Evolutionary conservation across 306 rosid species (phyloP).

Genomic region (Prunus davidiana): DNA sequence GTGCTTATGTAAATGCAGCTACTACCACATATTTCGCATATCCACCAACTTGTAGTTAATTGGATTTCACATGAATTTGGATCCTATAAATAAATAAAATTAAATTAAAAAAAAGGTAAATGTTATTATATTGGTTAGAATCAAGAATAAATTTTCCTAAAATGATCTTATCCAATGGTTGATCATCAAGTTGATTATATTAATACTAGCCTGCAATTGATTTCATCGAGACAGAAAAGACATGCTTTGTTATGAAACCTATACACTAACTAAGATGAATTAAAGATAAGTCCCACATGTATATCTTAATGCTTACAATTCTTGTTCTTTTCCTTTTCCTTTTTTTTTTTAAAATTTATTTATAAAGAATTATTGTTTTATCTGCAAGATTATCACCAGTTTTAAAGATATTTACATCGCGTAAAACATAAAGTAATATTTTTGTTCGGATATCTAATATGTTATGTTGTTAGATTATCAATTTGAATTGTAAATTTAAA

Average conservation of each 20-base stretch:
- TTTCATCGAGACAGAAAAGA: not conserved
- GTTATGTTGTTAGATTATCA: not conserved
- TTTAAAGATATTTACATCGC: not conserved
- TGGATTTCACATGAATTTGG: not conserved
- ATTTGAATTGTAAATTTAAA: not conserved
- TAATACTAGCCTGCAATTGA: conserved; percentile 11
- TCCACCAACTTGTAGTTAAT: not conserved
- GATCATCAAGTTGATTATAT: not conserved
- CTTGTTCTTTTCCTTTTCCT: not conserved
- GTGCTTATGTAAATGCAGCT: not conserved
- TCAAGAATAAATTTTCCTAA: not conserved
- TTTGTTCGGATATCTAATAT: not conserved
- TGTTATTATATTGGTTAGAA: not conserved
- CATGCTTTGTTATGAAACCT: conserved; percentile 3
- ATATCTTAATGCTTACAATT: conserved; percentile 3
- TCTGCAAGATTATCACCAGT: not conserved
- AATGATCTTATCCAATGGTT: not conserved
- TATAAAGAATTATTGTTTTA: not conserved
- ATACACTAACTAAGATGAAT: not conserved
- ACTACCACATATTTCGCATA: not conserved
- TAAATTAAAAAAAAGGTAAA: not conserved
- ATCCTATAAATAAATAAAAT: not conserved
- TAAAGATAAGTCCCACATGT: not conserved
- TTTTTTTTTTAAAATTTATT: not conserved
- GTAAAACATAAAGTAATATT: too few relatives aligned